A percentile compares a stretch with the other conserved stretches of the same genome.
phyloP scores from a whole-genome alignment of 2,329 filamentous ascomycete genomes.

The Trichophyton rubrum region DNA sequence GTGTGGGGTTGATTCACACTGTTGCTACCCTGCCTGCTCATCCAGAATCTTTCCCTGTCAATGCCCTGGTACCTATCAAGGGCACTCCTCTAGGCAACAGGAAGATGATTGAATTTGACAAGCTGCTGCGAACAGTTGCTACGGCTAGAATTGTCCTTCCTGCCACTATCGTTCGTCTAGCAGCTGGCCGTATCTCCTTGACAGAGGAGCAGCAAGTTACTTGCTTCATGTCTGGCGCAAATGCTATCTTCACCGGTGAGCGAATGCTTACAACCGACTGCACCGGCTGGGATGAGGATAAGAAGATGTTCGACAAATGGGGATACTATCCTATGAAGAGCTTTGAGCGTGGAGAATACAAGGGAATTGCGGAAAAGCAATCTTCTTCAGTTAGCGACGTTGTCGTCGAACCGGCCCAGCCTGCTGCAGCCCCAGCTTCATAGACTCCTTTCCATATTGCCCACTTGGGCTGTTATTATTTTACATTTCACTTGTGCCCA shows the following conservation, averaged over 20 bases:
- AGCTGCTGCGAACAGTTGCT: slow-evolving; percentile 69
- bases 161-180: slow-evolving; percentile 71
- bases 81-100: slow-evolving; percentile 72
- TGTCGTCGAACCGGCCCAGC: background rate
- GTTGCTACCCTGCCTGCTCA: slow-evolving; percentile 68
- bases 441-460: background rate
- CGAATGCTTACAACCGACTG: slow-evolving; percentile 92
- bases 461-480: background rate
- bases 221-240: slow-evolving; percentile 83
- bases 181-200: slow-evolving; percentile 73
- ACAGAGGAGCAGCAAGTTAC: slow-evolving; percentile 77
- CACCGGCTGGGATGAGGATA: slow-evolving; percentile 82
- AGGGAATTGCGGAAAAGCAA: slow-evolving; percentile 1
- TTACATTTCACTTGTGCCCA: background rate
- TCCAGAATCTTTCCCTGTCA: slow-evolving; percentile 84
- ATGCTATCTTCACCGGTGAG: slow-evolving; percentile 90
- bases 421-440: background rate
- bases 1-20: slow-evolving; percentile 71
- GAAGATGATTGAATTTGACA: slow-evolving; percentile 61
- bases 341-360: slow-evolving; percentile 33
- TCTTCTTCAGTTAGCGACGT: background rate
- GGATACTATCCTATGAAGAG: slow-evolving; percentile 64
- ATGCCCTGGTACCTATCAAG: slow-evolving; percentile 80
- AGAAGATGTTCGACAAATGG: slow-evolving; percentile 70
- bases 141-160: slow-evolving; percentile 76